Base-by-base conservation (phyloP, 768 basidiomycete genomes). In the Naganishia antarctica region DNA sequence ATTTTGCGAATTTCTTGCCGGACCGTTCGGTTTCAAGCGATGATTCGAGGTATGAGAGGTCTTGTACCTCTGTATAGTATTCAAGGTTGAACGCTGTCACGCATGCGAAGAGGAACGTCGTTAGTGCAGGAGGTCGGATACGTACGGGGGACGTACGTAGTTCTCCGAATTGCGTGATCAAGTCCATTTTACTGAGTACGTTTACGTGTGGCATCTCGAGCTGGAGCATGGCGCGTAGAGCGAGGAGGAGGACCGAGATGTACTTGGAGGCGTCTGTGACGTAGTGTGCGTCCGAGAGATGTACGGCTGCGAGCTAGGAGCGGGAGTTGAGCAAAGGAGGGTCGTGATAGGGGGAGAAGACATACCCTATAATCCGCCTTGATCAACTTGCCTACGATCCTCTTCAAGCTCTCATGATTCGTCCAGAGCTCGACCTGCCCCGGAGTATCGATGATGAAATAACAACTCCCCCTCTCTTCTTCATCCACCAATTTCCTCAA, bases 381-480 rank as follows among this genome's bases (percentile, higher is more conserved):
- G 44, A 81, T 80, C 65, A 93, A 78, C 72, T 80, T 84, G 43
- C 83, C 81, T 4, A 94, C 81, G 66, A 98, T 87, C 58, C 81
- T 82, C 80, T 89, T 91, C 70, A 97, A 74, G 71, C 90, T 91
- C 8, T 87, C 85, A 75, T 98, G 94, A 74, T 94, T 96, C 58
- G 96, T 99, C 77, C 89, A 91, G 49, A 99, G 80, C 77, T 99
- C 96, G 58, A 98, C 96, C 80, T 99, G 96, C 0, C 96, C 96
- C 0, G 96, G 92, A 4, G 96, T 83, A 76, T 99, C 96, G 76
- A 99, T 96, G 37, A 99, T 81, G 41, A 97, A 83, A 77, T 94
- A 97, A 25, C 85, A 85, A 68, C 90, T 88, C 81, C 79, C 18
- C 85, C 87, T 23, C 88, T 80, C 70, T 21, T 51, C 40, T 1